phyloP scores from a whole-genome alignment of 2,329 filamentous ascomycete genomes.

The Ophiostoma quercus region DNA sequence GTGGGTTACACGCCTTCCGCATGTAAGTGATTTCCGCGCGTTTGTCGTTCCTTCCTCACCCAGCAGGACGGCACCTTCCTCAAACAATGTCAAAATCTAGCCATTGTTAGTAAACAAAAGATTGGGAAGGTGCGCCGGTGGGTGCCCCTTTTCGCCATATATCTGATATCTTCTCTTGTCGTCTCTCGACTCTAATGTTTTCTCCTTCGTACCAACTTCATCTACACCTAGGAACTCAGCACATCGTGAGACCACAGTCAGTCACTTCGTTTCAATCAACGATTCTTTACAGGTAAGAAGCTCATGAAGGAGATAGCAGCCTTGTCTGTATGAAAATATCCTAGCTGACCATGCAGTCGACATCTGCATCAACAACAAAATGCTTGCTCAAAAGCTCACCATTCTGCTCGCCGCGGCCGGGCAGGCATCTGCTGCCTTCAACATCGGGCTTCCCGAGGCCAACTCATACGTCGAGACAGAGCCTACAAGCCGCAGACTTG shows the following conservation, averaged over 20 bases:
- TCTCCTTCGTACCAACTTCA: neutral
- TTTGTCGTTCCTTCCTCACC: neutral
- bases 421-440: constrained; percentile 2
- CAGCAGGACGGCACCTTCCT: neutral
- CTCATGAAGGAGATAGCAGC: neutral
- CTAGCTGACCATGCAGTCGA: neutral
- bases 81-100: neutral
- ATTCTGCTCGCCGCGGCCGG: neutral
- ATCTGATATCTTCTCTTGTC: neutral
- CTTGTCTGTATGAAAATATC: neutral
- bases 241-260: neutral
- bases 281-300: neutral
- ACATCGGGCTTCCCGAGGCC: neutral
- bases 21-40: neutral
- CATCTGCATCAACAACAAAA: neutral
- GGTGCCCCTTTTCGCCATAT: neutral
- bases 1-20: neutral
- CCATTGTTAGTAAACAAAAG: neutral
- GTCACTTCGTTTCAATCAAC: neutral
- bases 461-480: neutral
- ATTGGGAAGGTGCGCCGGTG: neutral
- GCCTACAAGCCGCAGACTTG: neutral
- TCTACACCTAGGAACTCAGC: neutral
- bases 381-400: neutral
- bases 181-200: neutral